Base-by-base conservation (phyloP, 2,329 filamentous ascomycete genomes). In the Dactylellina drechsleri region DNA sequence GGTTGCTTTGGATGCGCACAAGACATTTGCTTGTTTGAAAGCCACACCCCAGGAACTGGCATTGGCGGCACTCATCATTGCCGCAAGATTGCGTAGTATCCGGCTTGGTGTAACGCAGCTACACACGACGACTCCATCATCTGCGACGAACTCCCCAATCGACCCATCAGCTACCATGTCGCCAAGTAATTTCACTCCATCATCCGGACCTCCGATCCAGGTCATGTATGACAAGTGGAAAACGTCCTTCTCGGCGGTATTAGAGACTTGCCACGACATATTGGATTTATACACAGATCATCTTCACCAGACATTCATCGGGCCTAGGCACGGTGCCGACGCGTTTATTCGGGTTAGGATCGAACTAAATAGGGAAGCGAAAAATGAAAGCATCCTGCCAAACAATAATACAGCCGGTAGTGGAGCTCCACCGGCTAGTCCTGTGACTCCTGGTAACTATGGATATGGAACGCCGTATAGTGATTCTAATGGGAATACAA, bases 251-350 rank as follows among this genome's bases (percentile, higher is more conserved):
- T 82, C 83, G 7, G 84, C 84, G 75, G 83, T 87, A 28, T 81
- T 86, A 83, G 94, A 98, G 85, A 94, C 92, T 0, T 87, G 97
- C 79, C 88, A 97, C 45, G 95, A 98, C 80, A 85, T 97, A 0
- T 86, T 98, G 26, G 94, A 99, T 80, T 86, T 98, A 1, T 98
- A 97, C 82, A 95, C 92, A 0, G 91, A 96, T 80, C 90, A 96
- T 80, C 88, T 88, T 65, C 87, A 88, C 77, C 85, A 86, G 60
- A 97, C 93, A 40, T 88, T 90, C 59, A 85, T 97, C 18, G 93
- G 93, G 5, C 85, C 87, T 15, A 84, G 87, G 56, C 91, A 92
- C 82, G 87, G 90, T 54, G 85, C 94, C 50, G 90, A 94, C 78
- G 87, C 86, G 64, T 94, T 97, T 81, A 92, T 98, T 80, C 88